Evolutionary conservation across 805 yeast genomes (phyloP).

Genomic region (Saccharomycopsis javanensis): DNA sequence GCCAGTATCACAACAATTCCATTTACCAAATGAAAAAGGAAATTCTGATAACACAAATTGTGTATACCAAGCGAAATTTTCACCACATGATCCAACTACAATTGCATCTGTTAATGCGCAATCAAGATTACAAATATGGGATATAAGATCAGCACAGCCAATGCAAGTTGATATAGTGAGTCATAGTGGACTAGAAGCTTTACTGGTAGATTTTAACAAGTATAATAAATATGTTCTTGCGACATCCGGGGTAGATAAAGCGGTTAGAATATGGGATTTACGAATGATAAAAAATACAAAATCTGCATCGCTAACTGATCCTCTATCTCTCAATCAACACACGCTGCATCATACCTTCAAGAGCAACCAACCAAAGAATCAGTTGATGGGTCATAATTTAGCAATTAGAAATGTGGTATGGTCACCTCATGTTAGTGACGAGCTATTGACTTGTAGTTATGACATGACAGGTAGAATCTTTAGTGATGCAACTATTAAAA

Average conservation of each 20-base stretch:
- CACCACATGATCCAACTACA: conserved; percentile 73
- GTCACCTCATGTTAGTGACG: conserved; percentile 79
- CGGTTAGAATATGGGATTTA: conserved; percentile 79
- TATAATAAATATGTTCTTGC: conserved; percentile 73
- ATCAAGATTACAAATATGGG: conserved; percentile 74
- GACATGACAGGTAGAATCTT: conserved; percentile 91
- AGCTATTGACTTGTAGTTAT: conserved; percentile 67
- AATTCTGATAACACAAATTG: conserved; percentile 41
- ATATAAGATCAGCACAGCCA: conserved; percentile 58
- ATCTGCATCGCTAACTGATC: conserved; percentile 25
- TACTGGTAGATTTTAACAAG: conserved; percentile 85
- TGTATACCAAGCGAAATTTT: conserved; percentile 69
- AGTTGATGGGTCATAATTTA: conserved; percentile 76
- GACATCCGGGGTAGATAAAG: conserved; percentile 86
- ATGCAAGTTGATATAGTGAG: conserved; percentile 50
- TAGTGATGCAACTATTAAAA: conserved; percentile 47
- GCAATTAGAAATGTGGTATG: conserved; percentile 77
- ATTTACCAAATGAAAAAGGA: not conserved
- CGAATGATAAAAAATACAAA: conserved; percentile 44
- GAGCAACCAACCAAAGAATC: conserved; percentile 52
- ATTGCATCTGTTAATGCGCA: conserved; percentile 66
- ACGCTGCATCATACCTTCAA: conserved; percentile 29
- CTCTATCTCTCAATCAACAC: conserved; percentile 20
- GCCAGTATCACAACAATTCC: conserved; percentile 19
- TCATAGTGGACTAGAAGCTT: conserved; percentile 72